Percentiles rank a stretch among this genome's conserved stretches.
These are phyloP conservation scores for Schizosaccharomyces japonicus DNA, from an alignment of 805 yeast genomes.

Conservation along the genomic window DNA sequence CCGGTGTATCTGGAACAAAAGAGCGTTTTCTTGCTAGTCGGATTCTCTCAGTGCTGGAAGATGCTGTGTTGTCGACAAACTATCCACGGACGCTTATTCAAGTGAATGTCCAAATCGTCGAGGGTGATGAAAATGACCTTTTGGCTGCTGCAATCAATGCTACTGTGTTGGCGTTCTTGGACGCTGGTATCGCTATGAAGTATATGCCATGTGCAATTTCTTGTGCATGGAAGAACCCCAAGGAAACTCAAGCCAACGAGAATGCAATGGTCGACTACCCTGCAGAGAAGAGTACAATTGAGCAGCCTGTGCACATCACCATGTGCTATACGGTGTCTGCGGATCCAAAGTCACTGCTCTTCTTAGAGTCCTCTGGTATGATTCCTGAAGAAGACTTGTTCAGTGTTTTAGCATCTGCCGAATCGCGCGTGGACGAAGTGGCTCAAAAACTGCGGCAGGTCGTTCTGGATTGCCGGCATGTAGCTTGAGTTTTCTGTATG, in stretches of 20 bases:
- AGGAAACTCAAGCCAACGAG: not conserved
- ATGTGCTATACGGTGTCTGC: not conserved
- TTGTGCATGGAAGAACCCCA: not conserved
- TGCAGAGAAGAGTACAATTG: not conserved
- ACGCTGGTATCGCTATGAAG: constrained; percentile 47
- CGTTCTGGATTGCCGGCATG: not conserved
- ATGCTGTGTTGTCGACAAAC: constrained; percentile 33
- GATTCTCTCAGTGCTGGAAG: constrained; percentile 31
- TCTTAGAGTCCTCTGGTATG: not conserved
- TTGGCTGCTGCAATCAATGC: constrained; percentile 46
- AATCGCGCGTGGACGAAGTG: not conserved
- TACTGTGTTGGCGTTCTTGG: constrained; percentile 46
- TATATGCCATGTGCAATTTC: not conserved
- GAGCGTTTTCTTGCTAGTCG: constrained; percentile 59
- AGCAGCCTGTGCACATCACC: not conserved
- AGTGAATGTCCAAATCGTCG: constrained; percentile 38
- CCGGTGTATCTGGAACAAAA: constrained; percentile 48
- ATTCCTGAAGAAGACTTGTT: constrained; percentile 1
- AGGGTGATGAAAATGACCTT: constrained; percentile 11
- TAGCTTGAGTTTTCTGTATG: too few relatives aligned
- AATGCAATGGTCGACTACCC: not conserved
- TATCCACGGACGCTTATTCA: constrained; percentile 66
- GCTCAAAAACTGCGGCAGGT: not conserved
- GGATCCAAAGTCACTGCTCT: not conserved
- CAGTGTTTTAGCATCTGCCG: not conserved